Evolutionary conservation across 2,329 filamentous ascomycete species (phyloP), one percentile per base, ranked within the genome.

Genomic region (Phaeosphaeriaceae sp.): DNA sequence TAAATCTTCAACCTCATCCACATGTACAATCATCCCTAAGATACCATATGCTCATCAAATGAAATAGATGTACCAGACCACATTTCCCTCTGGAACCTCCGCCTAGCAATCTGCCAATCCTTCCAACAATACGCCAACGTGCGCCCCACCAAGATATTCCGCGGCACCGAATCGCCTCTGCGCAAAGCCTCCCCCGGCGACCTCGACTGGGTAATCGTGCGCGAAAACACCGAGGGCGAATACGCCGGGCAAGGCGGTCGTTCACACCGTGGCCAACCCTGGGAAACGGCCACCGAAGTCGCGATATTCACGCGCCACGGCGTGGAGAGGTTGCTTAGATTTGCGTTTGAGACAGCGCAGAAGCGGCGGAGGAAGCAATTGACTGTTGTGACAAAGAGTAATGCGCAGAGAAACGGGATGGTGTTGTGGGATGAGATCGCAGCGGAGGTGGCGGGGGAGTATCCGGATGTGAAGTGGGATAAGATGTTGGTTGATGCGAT

Each of bases 401-500:
- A 90, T 69, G 87, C 87, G 0, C 87, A 89, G 74, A 80, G 87
- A 0, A 88, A 89, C 54, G 87, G 88, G 0, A 88, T 90, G 87
- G 88, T 90, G 0, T 81, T 90, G 58, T 90, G 88, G 88, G 88
- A 90, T 67, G 86, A 89, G 65, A 81, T 89, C 11, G 86, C 86
- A 0, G 77, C 75, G 0, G 79, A 82, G 24, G 83, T 89, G 2
- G 81, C 82, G 0, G 80, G 77, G 57, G 85, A 88, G 5, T 90
- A 86, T 64, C 84, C 84, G 0, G 86, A 89, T 64, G 87, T 90
- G 1, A 82, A 80, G 26, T 79, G 83, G 47, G 87, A 89, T 59
- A 89, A 89, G 80, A 89, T 89, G 85, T 79, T 89, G 21, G 88
- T 89, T 6, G 88, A 89, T 71, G 87, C 87, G 7, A 88, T 89